phyloP scores from a whole-genome alignment of 2,329 filamentous ascomycete genomes.

The Coniochaeta prunicola region DNA sequence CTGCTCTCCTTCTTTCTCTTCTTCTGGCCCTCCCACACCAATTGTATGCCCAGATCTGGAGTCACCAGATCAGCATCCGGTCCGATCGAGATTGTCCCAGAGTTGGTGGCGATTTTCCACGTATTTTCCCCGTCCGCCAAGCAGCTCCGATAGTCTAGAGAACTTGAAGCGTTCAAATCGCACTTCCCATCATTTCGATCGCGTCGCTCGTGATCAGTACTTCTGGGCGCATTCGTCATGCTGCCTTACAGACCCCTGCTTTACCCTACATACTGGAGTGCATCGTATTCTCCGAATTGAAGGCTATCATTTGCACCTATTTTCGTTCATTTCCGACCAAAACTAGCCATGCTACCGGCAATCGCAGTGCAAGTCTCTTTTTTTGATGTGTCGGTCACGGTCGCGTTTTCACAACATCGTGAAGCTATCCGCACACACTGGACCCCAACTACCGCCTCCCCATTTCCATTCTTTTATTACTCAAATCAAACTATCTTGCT shows the following conservation, averaged over 20 bases:
- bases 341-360: not conserved
- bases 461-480: not conserved
- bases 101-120: not conserved
- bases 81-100: not conserved
- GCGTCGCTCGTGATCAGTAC: slow-evolving; percentile 7
- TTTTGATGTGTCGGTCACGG: slow-evolving; percentile 6
- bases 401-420: slow-evolving; percentile 3
- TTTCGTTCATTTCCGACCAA: not conserved
- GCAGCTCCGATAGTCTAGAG: not conserved
- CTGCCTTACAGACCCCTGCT: slow-evolving; percentile 15
- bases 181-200: slow-evolving; percentile 11
- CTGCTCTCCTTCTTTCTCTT: slow-evolving; percentile 13
- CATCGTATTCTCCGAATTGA: slow-evolving; percentile 6
- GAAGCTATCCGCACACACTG: slow-evolving; percentile 16
- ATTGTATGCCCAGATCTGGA: not conserved
- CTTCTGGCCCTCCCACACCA: slow-evolving; percentile 6
- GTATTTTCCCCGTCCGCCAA: not conserved
- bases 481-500: not conserved
- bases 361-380: slow-evolving; percentile 14
- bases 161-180: slow-evolving; percentile 6
- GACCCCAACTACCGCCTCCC: not conserved
- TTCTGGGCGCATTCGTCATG: slow-evolving; percentile 12
- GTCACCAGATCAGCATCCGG: not conserved
- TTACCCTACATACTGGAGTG: slow-evolving; percentile 4
- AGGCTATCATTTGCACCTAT: slow-evolving; percentile 7